Conservation (phyloP, 2,329 filamentous ascomycete genomes). For the Epichloe coenophiala region DNA sequence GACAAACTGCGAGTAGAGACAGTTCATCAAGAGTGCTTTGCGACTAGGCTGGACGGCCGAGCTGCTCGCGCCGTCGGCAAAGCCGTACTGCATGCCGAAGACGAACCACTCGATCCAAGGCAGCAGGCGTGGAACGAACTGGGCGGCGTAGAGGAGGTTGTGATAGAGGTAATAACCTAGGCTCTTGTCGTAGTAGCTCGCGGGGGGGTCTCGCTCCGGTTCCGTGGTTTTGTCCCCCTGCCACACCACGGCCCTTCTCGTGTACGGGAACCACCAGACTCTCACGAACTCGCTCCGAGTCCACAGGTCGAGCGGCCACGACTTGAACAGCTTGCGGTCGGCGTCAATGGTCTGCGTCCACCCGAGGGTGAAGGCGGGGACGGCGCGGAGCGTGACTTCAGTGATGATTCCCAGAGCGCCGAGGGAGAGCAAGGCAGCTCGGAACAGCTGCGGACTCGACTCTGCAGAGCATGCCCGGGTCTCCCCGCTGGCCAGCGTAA, state of each 20-base stretch:
- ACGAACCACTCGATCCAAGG: constrained; percentile 93
- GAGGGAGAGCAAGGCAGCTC: constrained; percentile 73
- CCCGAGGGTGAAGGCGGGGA: constrained; percentile 67
- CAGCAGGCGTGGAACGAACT: constrained; percentile 64
- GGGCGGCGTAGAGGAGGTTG: constrained; percentile 69
- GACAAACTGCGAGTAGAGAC: constrained; percentile 91
- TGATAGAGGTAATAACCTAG: constrained; percentile 88
- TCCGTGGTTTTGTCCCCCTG: constrained; percentile 52
- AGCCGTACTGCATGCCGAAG: constrained; percentile 95
- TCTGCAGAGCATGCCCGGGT: constrained; percentile 57
- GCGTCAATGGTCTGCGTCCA: constrained; percentile 73
- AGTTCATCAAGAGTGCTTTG: constrained; percentile 84
- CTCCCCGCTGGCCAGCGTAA: constrained; percentile 71
- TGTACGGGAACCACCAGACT: constrained; percentile 97
- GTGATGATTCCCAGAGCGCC: constrained; percentile 85
- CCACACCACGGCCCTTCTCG: constrained; percentile 79
- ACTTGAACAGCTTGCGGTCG: constrained; percentile 52
- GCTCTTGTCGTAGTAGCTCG: constrained; percentile 66
- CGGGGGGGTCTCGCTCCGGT: constrained; percentile 42
- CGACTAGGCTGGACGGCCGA: constrained; percentile 70
- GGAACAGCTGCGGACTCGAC: constrained; percentile 67
- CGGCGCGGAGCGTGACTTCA: constrained; percentile 74
- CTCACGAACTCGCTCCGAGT: constrained; percentile 75
- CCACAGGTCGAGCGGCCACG: constrained; percentile 69
- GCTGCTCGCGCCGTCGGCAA: constrained; percentile 53